phyloP scores from a whole-genome alignment of 345 rosid genomes.

The Citrus mangshanensis region DNA sequence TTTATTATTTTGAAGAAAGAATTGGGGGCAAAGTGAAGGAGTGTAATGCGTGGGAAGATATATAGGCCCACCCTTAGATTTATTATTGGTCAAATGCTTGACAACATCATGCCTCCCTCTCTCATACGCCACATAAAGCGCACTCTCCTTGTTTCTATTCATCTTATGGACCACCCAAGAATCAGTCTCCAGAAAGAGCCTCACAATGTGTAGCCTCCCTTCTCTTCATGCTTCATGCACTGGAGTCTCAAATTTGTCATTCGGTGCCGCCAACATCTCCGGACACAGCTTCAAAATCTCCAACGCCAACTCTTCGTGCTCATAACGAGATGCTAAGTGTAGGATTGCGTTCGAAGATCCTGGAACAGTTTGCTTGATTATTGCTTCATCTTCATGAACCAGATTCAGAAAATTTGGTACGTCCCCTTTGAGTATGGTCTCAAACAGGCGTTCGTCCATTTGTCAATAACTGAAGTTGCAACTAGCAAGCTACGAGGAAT shows the following conservation, averaged over 20 bases:
- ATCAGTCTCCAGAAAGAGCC: slow-evolving; percentile 25
- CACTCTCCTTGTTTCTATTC: slow-evolving; percentile 13
- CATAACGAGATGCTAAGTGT: slow-evolving; percentile 39
- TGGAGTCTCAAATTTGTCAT: slow-evolving; percentile 40
- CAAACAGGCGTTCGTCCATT: slow-evolving; percentile 32
- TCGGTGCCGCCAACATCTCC: slow-evolving; percentile 27
- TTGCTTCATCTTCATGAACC: slow-evolving; percentile 12
- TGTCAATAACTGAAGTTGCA: not conserved
- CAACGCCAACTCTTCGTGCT: slow-evolving; percentile 33
- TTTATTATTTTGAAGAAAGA: too few relatives aligned
- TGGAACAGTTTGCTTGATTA: slow-evolving; percentile 8
- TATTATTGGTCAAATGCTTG: not conserved
- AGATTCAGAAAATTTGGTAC: slow-evolving; percentile 10
- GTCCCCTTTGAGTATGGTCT: slow-evolving; percentile 26
- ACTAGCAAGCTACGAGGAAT: too few relatives aligned
- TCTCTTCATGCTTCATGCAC: slow-evolving; percentile 45
- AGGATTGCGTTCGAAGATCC: slow-evolving; percentile 29
- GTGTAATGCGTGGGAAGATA: too few relatives aligned
- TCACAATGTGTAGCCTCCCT: slow-evolving; percentile 36
- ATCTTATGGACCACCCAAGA: slow-evolving; percentile 20
- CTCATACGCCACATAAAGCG: slow-evolving; percentile 28
- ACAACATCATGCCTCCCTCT: slow-evolving; percentile 31
- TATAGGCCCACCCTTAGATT: too few relatives aligned
- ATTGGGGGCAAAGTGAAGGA: too few relatives aligned
- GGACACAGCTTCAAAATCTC: slow-evolving; percentile 43